Conservation (phyloP, 768 basidiomycete species). For the Amanita phalloides region DNA sequence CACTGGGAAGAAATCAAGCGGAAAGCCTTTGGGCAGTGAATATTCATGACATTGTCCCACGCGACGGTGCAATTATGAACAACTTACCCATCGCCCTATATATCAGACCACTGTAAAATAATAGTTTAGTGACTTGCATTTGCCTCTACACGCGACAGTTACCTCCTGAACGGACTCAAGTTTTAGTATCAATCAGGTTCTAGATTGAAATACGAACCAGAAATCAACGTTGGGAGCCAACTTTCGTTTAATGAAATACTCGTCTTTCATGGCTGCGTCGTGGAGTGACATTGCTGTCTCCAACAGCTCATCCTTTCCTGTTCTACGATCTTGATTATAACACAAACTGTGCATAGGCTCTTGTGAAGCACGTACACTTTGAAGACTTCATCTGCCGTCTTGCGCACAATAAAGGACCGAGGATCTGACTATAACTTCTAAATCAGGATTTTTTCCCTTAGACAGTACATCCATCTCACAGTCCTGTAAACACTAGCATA, state of each 20-base stretch:
- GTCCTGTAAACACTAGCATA: slow-evolving; percentile 59
- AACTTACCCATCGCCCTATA: slow-evolving; percentile 81
- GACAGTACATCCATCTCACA: slow-evolving; percentile 21
- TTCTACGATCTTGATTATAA: slow-evolving; percentile 31
- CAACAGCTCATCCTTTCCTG: slow-evolving; percentile 75
- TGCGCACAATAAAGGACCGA: slow-evolving; percentile 82
- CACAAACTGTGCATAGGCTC: neutral
- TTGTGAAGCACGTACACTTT: slow-evolving; percentile 45
- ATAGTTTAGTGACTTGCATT: neutral
- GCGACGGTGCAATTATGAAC: neutral
- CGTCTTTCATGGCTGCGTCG: slow-evolving; percentile 82
- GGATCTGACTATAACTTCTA: slow-evolving; percentile 64
- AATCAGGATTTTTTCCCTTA: neutral
- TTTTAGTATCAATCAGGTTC: neutral
- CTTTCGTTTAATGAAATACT: slow-evolving; percentile 75
- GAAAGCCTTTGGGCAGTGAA: slow-evolving; percentile 34
- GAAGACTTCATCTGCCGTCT: slow-evolving; percentile 89
- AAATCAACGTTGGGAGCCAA: slow-evolving; percentile 90
- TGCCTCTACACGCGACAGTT: neutral
- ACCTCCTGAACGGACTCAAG: slow-evolving; percentile 3
- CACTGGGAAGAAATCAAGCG: slow-evolving; percentile 90
- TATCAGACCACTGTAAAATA: slow-evolving; percentile 56
- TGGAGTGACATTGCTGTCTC: slow-evolving; percentile 87
- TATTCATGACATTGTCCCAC: neutral
- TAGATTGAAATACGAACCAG: slow-evolving; percentile 39